Evolutionary conservation across 352 stramenopile species (phyloP).

Genomic region (Phytophthora palmivora): DNA sequence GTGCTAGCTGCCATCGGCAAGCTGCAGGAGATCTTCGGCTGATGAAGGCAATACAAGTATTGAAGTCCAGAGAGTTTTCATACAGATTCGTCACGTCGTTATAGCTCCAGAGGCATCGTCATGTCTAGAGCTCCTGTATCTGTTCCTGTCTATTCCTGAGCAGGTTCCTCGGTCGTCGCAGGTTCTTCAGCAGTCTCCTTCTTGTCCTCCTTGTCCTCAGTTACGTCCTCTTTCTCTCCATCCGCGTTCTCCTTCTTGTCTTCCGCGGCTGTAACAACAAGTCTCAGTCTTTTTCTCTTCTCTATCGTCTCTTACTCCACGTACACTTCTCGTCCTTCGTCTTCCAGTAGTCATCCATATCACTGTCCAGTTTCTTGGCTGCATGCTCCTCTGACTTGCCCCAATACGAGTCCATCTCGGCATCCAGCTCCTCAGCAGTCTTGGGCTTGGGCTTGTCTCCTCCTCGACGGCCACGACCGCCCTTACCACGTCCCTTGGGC

Average conservation of each 20-base stretch:
- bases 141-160: constrained; percentile 36
- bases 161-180: constrained; percentile 25
- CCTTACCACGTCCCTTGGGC: constrained; percentile 30
- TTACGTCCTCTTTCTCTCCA: not conserved
- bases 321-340: constrained; percentile 62
- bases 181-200: constrained; percentile 18
- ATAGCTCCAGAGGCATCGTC: constrained; percentile 6
- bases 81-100: constrained; percentile 34
- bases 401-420: constrained; percentile 90
- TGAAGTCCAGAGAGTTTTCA: constrained; percentile 35
- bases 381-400: constrained; percentile 87
- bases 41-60: constrained; percentile 38
- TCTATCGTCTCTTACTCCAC: constrained; percentile 20
- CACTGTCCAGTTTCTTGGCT: constrained; percentile 80
- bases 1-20: constrained; percentile 78
- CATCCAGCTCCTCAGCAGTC: constrained; percentile 82
- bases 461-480: constrained; percentile 30
- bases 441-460: constrained; percentile 71
- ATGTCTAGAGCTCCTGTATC: not conserved
- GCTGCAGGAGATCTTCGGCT: constrained; percentile 82
- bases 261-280: constrained; percentile 17
- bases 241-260: constrained; percentile 35
- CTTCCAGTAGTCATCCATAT: constrained; percentile 93
- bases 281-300: not conserved
- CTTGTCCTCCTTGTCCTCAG: not conserved